A percentile compares a stretch with the other conserved stretches of the same genome.
phyloP scores from a whole-genome alignment of 1,139 yeast genomes.

The Suhomyces wounanorum region DNA sequence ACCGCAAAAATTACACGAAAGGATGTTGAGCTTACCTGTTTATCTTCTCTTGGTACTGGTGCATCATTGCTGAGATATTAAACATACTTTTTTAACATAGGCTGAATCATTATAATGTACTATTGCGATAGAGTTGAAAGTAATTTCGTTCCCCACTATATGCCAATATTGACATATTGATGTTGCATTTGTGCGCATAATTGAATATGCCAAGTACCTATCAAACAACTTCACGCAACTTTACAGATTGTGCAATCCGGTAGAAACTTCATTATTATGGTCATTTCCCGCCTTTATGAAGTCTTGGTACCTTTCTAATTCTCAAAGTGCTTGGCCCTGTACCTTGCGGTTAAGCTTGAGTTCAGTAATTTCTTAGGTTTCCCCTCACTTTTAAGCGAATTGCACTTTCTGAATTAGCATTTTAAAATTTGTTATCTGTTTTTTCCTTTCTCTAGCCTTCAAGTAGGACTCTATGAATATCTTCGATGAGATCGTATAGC shows the following conservation, averaged over 20 bases:
- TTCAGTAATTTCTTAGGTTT: background rate
- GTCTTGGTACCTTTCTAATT: background rate
- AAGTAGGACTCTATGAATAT: too few relatives aligned
- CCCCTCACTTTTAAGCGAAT: background rate
- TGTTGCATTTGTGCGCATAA: background rate
- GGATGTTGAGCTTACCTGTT: too few relatives aligned
- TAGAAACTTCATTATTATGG: background rate
- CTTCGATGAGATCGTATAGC: background rate
- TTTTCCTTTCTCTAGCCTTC: background rate
- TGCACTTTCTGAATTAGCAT: too few relatives aligned
- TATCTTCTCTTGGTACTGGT: too few relatives aligned
- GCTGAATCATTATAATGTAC: too few relatives aligned
- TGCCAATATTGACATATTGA: background rate
- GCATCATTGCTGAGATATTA: too few relatives aligned
- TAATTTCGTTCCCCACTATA: background rate
- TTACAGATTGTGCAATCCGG: background rate
- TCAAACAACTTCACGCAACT: background rate
- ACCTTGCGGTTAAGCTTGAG: background rate
- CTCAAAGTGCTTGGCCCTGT: background rate
- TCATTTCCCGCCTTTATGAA: background rate
- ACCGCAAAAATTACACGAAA: background rate
- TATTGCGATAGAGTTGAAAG: background rate
- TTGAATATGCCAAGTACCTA: background rate
- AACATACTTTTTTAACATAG: too few relatives aligned
- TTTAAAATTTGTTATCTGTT: too few relatives aligned